Evolutionary conservation across 2,329 filamentous ascomycete genomes (phyloP).

Genomic region (Fusarium albosuccineum): DNA sequence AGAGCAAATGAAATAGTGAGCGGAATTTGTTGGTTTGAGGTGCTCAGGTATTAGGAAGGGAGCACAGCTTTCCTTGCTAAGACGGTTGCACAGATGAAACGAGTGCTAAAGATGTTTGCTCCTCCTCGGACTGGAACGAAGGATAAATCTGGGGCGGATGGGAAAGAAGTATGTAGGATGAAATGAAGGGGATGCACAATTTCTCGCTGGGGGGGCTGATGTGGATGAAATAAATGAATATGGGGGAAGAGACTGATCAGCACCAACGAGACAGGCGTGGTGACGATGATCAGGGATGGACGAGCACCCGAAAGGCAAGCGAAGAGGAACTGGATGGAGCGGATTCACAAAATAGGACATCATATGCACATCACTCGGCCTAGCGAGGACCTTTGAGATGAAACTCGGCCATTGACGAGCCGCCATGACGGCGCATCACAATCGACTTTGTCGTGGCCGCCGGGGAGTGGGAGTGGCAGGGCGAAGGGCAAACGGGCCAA

Average conservation of each 20-base stretch:
- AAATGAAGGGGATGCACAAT: conserved; percentile 36
- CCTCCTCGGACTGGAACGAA: conserved; percentile 15
- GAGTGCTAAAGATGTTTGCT: conserved; percentile 37
- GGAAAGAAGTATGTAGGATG: conserved; percentile 11
- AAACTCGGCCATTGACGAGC: conserved; percentile 16
- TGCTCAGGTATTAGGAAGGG: conserved; percentile 32
- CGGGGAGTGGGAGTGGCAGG: conserved; percentile 3
- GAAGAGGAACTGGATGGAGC: conserved; percentile 15
- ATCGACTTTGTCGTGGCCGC: conserved; percentile 26
- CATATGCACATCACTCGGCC: conserved; percentile 37
- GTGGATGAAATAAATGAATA: conserved; percentile 16
- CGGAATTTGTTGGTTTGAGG: conserved; percentile 18
- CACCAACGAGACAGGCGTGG: conserved; percentile 10
- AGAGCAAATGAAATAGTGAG: conserved; percentile 19
- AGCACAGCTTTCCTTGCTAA: conserved; percentile 44
- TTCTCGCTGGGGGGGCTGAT: conserved; percentile 9
- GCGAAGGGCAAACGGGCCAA: conserved; percentile 13
- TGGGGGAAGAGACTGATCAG: conserved; percentile 17
- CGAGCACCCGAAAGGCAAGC: neutral
- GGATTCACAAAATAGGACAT: conserved; percentile 35
- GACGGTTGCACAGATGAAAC: conserved; percentile 41
- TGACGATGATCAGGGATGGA: conserved; percentile 32
- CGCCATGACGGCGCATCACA: conserved; percentile 35
- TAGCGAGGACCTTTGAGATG: conserved; percentile 8
- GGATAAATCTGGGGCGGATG: conserved; percentile 8